Evolutionary conservation across 345 rosid genomes (phyloP), one percentile per base, ranked within the genome.

Genomic region (Jatropha curcas): DNA sequence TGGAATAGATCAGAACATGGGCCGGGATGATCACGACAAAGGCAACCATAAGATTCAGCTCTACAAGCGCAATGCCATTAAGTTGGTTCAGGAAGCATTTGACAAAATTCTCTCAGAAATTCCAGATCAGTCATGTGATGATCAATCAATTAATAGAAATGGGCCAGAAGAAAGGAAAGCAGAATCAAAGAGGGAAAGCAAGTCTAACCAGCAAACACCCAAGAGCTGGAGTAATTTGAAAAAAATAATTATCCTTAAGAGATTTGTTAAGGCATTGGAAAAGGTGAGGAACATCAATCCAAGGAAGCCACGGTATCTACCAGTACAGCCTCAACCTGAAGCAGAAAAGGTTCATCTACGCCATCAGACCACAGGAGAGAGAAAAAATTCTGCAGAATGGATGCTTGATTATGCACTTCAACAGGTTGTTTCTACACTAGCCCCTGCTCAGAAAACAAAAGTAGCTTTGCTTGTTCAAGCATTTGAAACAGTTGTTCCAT

Each of bases 381-480:
- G 83, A 74, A 91, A 82, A 81, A 84, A 82, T 66, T 75, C 84
- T 0, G 96, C 89, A 46, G 97, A 89, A 75, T 95, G 97, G 95
- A 93, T 92, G 97, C 90, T 92, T 27, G 97, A 95, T 79, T 79
- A 85, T 74, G 89, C 97, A 45, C 92, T 95, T 70, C 96, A 84
- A 84, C 87, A 75, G 60, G 98, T 88, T 41, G 92, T 95, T 67
- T 82, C 94, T 1, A 82, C 82, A 71, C 87, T 95, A 73, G 90
- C 92, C 65, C 97, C 98, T 35, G 91, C 91, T 45, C 84, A 94
- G 79, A 91, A 82, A 78, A 85, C 88, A 72, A 93, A 90, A 82
- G 99, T 95, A 65, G 83, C 82, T 72, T 73, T 92, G 68, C 88
- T 95, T 7, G 91, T 92, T 2, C 92, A 88, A 78, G 99, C 99